Base-by-base conservation (phyloP, 164 flowering plant genomes). In the Stephania japonica region DNA sequence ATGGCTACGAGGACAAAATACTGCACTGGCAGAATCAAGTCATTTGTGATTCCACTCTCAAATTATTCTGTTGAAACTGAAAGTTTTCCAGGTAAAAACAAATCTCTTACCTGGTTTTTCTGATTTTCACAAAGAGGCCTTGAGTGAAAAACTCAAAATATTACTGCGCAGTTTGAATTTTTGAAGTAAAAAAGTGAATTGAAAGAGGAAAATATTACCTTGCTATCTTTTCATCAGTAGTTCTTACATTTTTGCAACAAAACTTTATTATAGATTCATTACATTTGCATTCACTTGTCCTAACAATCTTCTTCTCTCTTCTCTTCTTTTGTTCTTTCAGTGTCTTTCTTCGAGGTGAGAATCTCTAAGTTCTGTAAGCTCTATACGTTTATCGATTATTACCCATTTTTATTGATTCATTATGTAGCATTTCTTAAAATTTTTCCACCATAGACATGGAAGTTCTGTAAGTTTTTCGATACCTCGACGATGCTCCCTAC, bases 321-420 rank as follows among this genome's bases (percentile, higher is more conserved):
- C 21, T 77, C n/a, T 13, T 47, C 38, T 50, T 13, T 13, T 14
- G 4, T 67, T 59, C 42, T 80, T 79, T 49, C 98, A 91, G 98
- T 89, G 79, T 93, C 99, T 42, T 95, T 91, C 84, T 87, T 95
- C 43, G 99, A 95, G 99, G 99, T 95, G 81, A 90, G 90, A 56
- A 78, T 62, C 61, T 13, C 75, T 27, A 23, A 69, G 75, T 69
- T 13, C 66, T 47, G 78, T 80, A 73, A 78, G 83, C 77, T 75
- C 44, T 25, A 64, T 25, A 41, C 64, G 47, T 11, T 24, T 56
- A 19, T 16, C 8, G n/a, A 19, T n/a, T 59, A 19, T n/a, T 19
- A 19, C 10, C 23, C 23, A 59, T 59, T 59, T 59, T 59, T 59
- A 47, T 47, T 11, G 16, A 47, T 47, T 47, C 53, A 47, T 47